phyloP scores from a whole-genome alignment of 768 basidiomycete species.

The Lactarius evosmus region DNA sequence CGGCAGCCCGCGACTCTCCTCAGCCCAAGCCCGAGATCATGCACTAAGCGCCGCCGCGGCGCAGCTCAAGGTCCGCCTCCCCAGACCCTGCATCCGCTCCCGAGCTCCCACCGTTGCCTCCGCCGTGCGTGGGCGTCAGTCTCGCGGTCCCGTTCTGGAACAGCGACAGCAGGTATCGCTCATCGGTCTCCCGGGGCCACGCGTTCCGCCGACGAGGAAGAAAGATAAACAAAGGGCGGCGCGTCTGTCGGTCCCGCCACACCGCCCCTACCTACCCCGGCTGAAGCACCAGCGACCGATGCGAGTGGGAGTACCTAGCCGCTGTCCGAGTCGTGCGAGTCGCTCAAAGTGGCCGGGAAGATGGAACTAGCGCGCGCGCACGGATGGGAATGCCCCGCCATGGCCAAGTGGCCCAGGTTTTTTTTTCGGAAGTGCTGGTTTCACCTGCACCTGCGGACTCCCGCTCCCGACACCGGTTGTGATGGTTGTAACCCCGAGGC shows the following conservation, averaged over 20 bases:
- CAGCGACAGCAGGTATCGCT: slow-evolving; percentile 89
- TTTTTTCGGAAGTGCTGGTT: no score
- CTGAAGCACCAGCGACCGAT: slow-evolving; percentile 37
- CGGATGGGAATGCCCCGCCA: slow-evolving; percentile 13
- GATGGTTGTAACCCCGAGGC: slow-evolving; percentile 59
- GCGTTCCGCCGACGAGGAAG: slow-evolving; percentile 18
- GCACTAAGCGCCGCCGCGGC: slow-evolving; percentile 41
- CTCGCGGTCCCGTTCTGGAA: slow-evolving; percentile 92
- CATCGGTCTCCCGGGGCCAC: slow-evolving; percentile 95
- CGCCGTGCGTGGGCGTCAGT: slow-evolving; percentile 72
- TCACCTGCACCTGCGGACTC: no score
- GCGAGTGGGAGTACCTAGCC: slow-evolving; percentile 79
- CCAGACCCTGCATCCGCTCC: slow-evolving; percentile 29
- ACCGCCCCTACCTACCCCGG: background rate
- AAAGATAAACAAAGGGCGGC: no score
- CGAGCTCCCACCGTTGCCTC: background rate
- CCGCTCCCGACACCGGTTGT: slow-evolving; percentile 28
- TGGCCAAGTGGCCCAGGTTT: background rate
- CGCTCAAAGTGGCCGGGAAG: slow-evolving; percentile 71
- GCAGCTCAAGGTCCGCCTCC: slow-evolving; percentile 37
- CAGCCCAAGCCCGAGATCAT: slow-evolving; percentile 33
- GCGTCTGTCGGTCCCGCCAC: slow-evolving; percentile 9
- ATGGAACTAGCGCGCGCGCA: slow-evolving; percentile 36
- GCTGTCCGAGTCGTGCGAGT: slow-evolving; percentile 70
- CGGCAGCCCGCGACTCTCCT: slow-evolving; percentile 22